phyloP scores from a whole-genome alignment of 1,284 basidiomycete species.

The Ustilago tritici region DNA sequence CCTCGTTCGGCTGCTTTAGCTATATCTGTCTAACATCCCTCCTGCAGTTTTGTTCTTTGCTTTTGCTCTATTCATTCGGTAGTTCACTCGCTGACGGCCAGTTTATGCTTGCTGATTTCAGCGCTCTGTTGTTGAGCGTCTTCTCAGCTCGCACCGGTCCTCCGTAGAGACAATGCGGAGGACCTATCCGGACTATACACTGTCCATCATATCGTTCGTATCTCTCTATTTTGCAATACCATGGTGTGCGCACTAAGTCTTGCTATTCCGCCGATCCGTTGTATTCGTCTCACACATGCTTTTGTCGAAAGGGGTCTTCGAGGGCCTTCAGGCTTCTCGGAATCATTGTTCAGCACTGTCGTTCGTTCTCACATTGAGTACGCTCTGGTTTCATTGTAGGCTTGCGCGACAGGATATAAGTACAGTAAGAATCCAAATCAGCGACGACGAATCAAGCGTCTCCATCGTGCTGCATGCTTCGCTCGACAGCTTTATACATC shows the following conservation, averaged over 20 bases:
- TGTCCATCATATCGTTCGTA: no score
- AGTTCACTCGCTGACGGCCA: slow-evolving; percentile 95
- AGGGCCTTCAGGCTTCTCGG: no score
- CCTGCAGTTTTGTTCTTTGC: slow-evolving; percentile 78
- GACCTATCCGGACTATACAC: no score
- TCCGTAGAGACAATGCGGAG: slow-evolving; percentile 14
- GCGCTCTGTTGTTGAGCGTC: slow-evolving; percentile 24
- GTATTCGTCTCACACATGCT: no score
- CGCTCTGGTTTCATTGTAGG: no score
- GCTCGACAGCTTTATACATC: slow-evolving; percentile 57
- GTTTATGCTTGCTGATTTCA: slow-evolving; percentile 77
- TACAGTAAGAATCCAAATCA: neutral
- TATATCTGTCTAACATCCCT: slow-evolving; percentile 77
- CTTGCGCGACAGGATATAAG: neutral
- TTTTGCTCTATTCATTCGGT: slow-evolving; percentile 93
- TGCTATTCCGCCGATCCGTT: no score
- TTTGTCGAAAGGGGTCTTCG: no score
- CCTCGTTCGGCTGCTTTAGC: slow-evolving; percentile 99
- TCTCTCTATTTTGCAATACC: no score
- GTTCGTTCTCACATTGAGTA: no score
- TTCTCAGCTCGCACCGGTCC: slow-evolving; percentile 47
- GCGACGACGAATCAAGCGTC: slow-evolving; percentile 20
- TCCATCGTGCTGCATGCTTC: slow-evolving; percentile 55
- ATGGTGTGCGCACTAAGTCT: no score
- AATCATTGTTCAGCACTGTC: no score